Evolutionary conservation across 768 basidiomycete species (phyloP), one percentile per base, ranked within the genome.

Genomic region (Serendipita sp.): DNA sequence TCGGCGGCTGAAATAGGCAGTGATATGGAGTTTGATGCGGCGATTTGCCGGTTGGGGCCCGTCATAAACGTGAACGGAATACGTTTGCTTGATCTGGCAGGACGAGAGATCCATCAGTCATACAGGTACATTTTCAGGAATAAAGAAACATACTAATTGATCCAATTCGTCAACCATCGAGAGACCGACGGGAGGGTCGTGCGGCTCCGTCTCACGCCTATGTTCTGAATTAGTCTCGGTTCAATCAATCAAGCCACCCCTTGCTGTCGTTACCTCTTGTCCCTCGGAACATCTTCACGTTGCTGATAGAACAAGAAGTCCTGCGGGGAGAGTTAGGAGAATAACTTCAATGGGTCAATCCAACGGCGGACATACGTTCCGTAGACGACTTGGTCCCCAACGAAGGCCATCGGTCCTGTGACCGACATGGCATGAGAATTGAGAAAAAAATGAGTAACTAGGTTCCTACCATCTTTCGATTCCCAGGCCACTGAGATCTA

Each of bases 251-350:
- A 18, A 51, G 48, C 48, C 48, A 51, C 18, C 48, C 48, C 30
- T 32, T 51, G 5, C 8, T 18, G 48, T 8, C 23, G 48, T 51
- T 32, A 18, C 48, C n/a, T 32, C 48, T 60, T 60, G 56, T 60
- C 56, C 35, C 36, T 60, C 36, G 56, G 56, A 36, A 8, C n/a
- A 60, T 60, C 56, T 35, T 60, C 56, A n/a, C 56, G 56, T 36
- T 60, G 56, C 56, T 60, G 56, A 38, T 60, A 60, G 36, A 34
- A 60, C 56, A 60, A 38, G 35, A 60, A 60, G 36, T 60, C 56
- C 56, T 60, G 36, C 23, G 35, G 36, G 28, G 36, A 52, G 32
- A 32, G 16, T 34, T 52, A 52, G 48, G 32, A 23, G 52, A 28
- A n/a, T 60, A 32, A 32, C 48, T 18, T 51, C 48, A 51, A 32